phyloP scores from a whole-genome alignment of 2,329 filamentous ascomycete genomes.

The Aspergillus neotritici region DNA sequence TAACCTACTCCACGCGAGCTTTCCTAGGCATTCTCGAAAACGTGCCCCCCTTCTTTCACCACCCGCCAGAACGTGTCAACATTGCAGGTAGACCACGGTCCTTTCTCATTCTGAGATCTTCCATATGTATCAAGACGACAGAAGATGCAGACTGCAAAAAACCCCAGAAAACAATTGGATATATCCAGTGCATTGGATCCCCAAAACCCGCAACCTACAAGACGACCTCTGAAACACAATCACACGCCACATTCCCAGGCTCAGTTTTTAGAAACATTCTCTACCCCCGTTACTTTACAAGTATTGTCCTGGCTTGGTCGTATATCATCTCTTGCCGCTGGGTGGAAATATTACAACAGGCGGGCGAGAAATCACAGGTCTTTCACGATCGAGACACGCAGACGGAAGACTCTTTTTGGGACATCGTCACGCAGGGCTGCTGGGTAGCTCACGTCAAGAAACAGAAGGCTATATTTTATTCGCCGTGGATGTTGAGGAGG shows the following conservation, averaged over 20 bases:
- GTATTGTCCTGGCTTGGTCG: slow-evolving; percentile 14
- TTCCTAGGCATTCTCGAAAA: slow-evolving; percentile 11
- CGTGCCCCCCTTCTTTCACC: slow-evolving; percentile 7
- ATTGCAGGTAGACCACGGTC: not conserved
- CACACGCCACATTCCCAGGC: not conserved
- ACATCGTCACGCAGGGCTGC: not conserved
- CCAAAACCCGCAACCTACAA: slow-evolving; percentile 1
- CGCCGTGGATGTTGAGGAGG: slow-evolving; percentile 4
- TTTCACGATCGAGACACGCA: slow-evolving; percentile 4
- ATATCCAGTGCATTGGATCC: slow-evolving; percentile 1
- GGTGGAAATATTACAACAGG: slow-evolving; percentile 15
- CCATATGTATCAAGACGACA: not conserved
- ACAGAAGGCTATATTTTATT: not conserved
- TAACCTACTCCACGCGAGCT: not conserved
- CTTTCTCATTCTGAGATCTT: not conserved
- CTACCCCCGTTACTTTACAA: slow-evolving; percentile 6
- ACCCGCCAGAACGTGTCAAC: not conserved
- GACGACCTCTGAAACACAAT: not conserved
- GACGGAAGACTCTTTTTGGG: slow-evolving; percentile 3
- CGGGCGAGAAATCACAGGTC: slow-evolving; percentile 10
- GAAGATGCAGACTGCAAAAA: slow-evolving; percentile 1
- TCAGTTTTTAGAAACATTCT: not conserved
- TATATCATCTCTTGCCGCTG: slow-evolving; percentile 20
- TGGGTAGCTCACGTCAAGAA: slow-evolving; percentile 1
- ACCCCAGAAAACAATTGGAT: slow-evolving; percentile 2